Base-by-base conservation (phyloP, 1,139 yeast species). In the Diutina catenulata region DNA sequence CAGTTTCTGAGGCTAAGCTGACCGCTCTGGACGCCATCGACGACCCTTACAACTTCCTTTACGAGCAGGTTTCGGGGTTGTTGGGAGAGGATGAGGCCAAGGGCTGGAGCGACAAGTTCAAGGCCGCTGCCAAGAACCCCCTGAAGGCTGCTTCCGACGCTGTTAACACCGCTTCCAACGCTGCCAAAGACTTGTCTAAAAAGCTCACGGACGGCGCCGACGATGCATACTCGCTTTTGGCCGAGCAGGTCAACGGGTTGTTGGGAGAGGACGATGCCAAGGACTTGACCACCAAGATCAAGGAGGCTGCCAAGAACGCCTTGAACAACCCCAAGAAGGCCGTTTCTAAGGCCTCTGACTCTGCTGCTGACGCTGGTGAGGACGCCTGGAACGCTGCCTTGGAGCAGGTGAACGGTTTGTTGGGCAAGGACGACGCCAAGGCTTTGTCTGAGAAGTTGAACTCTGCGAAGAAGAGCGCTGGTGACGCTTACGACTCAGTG, bases 211-310 rank as follows among this genome's bases (percentile, higher is more conserved):
- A 26, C 2, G 4, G 8, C 13, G 25, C 20, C 13, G 3, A 21
- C 25, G 35, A 31, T 15, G 15, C 35, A 4, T 31, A 31, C 25
- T 21, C 20, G 14, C 25, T 21, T 13, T 19, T 31, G 24, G 20
- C 14, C 14, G 35, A 31, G n/a, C 25, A 20, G 10, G 23, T 21
- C 21, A 11, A 31, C n/a, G 35, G 35, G 35, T 9, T 31, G 10
- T 19, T 31, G 35, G 35, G 35, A 14, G 14, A 19, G 11, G 15
- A 26, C 9, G 35, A 31, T 13, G 35, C 35, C n/a, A 26, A n/a
- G n/a, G 35, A 31, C 25, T 31, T 31, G 35, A 31, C 14, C 15
- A 4, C 24, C 11, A 31, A 31, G 35, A 21, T 19, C 11, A 16
- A 31, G 19, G 5, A 4, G 16, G 35, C 35, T n/a, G 18, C 22